phyloP scores from a whole-genome alignment of 2,329 filamentous ascomycete genomes.

The Clonostachys solani region DNA sequence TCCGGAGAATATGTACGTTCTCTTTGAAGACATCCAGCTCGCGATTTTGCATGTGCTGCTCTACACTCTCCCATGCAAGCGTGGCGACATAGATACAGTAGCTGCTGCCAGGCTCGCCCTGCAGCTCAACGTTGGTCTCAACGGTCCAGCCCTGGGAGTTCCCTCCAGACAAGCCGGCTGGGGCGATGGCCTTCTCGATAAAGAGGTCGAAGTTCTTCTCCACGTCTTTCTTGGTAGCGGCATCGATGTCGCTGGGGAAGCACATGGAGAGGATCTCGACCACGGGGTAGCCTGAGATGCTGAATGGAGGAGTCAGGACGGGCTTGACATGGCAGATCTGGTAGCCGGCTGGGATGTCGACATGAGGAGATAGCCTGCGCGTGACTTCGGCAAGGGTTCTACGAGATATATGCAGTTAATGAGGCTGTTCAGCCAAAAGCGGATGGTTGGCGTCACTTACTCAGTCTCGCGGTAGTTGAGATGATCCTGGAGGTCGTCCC shows the following conservation, averaged over 20 bases:
- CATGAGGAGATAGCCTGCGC: neutral
- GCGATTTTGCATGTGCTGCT: slow-evolving; percentile 27
- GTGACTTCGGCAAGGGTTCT: too few relatives aligned
- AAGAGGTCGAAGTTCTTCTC: slow-evolving; percentile 3
- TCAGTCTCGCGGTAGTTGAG: slow-evolving; percentile 8
- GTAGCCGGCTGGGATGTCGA: slow-evolving; percentile 1
- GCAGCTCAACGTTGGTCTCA: slow-evolving; percentile 21
- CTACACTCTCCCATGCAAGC: slow-evolving; percentile 30
- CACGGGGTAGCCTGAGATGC: neutral
- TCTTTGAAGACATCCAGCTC: slow-evolving; percentile 26
- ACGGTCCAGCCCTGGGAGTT: slow-evolving; percentile 18
- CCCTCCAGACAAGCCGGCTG: neutral
- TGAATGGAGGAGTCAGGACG: slow-evolving; percentile 1
- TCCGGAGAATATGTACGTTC: slow-evolving; percentile 15
- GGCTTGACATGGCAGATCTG: slow-evolving; percentile 1
- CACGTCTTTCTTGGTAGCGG: neutral
- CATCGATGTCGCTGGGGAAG: slow-evolving; percentile 6
- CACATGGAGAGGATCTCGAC: slow-evolving; percentile 6
- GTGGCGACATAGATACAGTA: slow-evolving; percentile 16
- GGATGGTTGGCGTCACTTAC: slow-evolving; percentile 3
- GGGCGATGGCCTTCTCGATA: slow-evolving; percentile 4
- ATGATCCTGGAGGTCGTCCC: slow-evolving; percentile 13
- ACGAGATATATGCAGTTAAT: neutral
- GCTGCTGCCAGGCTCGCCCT: slow-evolving; percentile 13
- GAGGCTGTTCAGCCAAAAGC: neutral